Evolutionary conservation across 371 early-diverging fungal species (phyloP), one percentile per base, ranked within the genome.

Genomic region (Mortierella sp.): DNA sequence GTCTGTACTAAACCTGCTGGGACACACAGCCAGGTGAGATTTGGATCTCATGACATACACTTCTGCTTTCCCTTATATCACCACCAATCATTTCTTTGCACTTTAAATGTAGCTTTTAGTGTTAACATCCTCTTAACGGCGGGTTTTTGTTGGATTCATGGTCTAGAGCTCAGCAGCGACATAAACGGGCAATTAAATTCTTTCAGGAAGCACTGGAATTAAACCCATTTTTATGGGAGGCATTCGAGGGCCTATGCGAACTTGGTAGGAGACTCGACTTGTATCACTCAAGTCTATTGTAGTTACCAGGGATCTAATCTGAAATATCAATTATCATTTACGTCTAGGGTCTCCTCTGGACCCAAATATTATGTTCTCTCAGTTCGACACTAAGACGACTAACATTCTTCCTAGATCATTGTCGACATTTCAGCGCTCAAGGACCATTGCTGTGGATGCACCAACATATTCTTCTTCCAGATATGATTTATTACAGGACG

Each of bases 161-260:
- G 23, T 3, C n/a, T 70, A 87, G 87, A 59, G 81, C 83, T 22
- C 82, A 84, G 34, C 76, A 80, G 17, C 72, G 85, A 43, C 68
- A 67, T 34, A 83, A 84, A 19, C 68, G 84, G 28, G 90, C 90
- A 15, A 66, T 66, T 32, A 60, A 61, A 31, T 82, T 84, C 51
- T 88, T 86, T 59, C 65, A 66, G 31, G 62, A 77, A n/a, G 84
- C 89, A 5, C 60, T 91, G 9, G 70, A 83, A 32, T 53, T 79
- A 55, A 85, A 87, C 71, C 90, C 92, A n/a, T 87, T 89, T 60
- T 43, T 89, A 51, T 92, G 91, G 91, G 83, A 76, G 32, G 88
- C 90, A 8, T 89, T 75, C 65, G 87, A 90, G 58, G 65, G 66
- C 5, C 79, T 91, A 51, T 88, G 89, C 62, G 85, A 88, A 37